These are phyloP conservation scores for Umbelopsis isabellina DNA, from an alignment of 192 early-diverging fungal genomes.

Conservation along the genomic window DNA sequence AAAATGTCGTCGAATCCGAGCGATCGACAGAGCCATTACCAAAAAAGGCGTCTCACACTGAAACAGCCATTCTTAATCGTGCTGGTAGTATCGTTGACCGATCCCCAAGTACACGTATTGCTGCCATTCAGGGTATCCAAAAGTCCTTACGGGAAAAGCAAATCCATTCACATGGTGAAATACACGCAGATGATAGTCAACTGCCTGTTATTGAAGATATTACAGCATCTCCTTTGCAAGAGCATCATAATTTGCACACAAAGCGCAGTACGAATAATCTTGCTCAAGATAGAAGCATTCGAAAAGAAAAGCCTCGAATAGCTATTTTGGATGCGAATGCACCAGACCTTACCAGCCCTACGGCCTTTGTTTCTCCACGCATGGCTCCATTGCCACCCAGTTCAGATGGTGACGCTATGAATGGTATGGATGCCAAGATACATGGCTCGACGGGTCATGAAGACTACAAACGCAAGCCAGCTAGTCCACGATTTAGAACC, in stretches of 20 bases:
- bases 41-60: neutral
- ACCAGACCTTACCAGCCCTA: slow-evolving; percentile 2
- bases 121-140: slow-evolving; percentile 7
- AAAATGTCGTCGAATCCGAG: neutral
- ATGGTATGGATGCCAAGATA: neutral
- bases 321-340: slow-evolving; percentile 1
- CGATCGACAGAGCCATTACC: neutral
- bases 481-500: neutral
- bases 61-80: neutral
- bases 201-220: neutral
- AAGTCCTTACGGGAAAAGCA: neutral
- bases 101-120: slow-evolving; percentile 10
- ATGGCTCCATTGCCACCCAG: slow-evolving; percentile 9
- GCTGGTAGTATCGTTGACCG: slow-evolving; percentile 13
- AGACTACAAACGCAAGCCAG: neutral
- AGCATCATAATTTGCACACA: neutral
- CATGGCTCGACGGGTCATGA: neutral
- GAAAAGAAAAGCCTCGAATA: slow-evolving; percentile 18
- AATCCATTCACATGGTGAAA: neutral
- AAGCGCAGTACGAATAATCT: neutral
- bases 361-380: slow-evolving; percentile 20
- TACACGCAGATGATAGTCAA: neutral
- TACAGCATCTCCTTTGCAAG: neutral
- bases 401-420: neutral
- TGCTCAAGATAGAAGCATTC: neutral